These are phyloP conservation scores for Zymoseptoria pseudotritici DNA, from an alignment of 2,329 filamentous ascomycete species.

Conservation along the genomic window DNA sequence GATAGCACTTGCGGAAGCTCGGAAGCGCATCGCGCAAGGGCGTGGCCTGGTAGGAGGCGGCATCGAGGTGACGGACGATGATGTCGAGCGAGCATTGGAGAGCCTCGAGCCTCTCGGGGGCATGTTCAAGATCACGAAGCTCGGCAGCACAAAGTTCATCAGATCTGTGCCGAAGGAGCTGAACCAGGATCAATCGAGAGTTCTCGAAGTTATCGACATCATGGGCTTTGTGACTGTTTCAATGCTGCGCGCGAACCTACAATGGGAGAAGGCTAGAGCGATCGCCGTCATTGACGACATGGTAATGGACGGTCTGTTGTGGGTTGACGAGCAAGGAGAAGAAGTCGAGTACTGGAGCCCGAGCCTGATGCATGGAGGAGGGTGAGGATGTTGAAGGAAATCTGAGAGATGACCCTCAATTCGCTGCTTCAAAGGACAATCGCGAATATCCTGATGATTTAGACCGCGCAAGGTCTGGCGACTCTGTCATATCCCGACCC, in stretches of 20 bases:
- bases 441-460: background rate
- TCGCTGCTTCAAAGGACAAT: background rate
- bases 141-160: conserved; percentile 81
- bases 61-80: conserved; percentile 78
- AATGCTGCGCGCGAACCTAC: conserved; percentile 79
- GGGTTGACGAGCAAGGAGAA: conserved; percentile 78
- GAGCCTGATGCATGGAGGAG: conserved; percentile 52
- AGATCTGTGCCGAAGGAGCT: conserved; percentile 90
- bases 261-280: conserved; percentile 78
- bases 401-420: background rate
- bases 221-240: conserved; percentile 83
- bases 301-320: conserved; percentile 80
- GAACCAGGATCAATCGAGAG: conserved; percentile 86
- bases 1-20: conserved; percentile 74
- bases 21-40: conserved; percentile 64
- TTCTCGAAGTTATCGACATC: conserved; percentile 83
- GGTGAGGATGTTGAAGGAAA: background rate
- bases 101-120: conserved; percentile 81
- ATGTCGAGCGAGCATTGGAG: conserved; percentile 81
- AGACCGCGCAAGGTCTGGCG: no score
- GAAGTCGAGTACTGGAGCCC: conserved; percentile 96
- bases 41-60: conserved; percentile 70
- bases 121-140: conserved; percentile 74
- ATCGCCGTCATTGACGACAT: conserved; percentile 86
- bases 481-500: background rate